Percentiles rank a stretch among this genome's conserved stretches.
Evolutionary conservation across 805 yeast genomes (phyloP).

Genomic region (Starmerella apis): DNA sequence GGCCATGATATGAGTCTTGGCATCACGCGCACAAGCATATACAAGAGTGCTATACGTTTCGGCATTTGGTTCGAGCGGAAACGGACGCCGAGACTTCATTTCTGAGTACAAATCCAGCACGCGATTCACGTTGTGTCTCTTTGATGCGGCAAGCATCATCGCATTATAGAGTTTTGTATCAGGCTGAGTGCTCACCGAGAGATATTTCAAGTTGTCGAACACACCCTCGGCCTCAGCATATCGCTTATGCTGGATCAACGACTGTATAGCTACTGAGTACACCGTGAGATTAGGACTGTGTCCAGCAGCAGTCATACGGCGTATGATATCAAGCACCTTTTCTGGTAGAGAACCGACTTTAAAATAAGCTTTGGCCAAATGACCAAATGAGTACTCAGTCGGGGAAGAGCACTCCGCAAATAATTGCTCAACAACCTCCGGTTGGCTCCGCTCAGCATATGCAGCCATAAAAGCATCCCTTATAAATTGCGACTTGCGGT

Average conservation of each 20-base stretch:
- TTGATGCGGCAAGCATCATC: slow-evolving; percentile 56
- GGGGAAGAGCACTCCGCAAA: slow-evolving; percentile 23
- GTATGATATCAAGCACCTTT: slow-evolving; percentile 20
- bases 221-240: slow-evolving; percentile 55
- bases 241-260: slow-evolving; percentile 44
- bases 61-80: slow-evolving; percentile 35
- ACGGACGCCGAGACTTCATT: slow-evolving; percentile 36
- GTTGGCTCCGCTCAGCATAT: slow-evolving; percentile 28
- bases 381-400: slow-evolving; percentile 28
- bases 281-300: slow-evolving; percentile 30
- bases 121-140: slow-evolving; percentile 53
- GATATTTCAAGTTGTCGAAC: slow-evolving; percentile 78
- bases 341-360: slow-evolving; percentile 25
- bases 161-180: slow-evolving; percentile 57
- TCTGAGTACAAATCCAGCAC: slow-evolving; percentile 71
- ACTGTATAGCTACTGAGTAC: slow-evolving; percentile 49
- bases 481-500: slow-evolving; percentile 15
- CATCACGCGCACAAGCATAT: slow-evolving; percentile 52
- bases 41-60: slow-evolving; percentile 49
- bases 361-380: slow-evolving; percentile 29
- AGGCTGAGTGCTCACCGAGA: slow-evolving; percentile 57
- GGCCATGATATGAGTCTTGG: slow-evolving; percentile 43
- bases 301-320: slow-evolving; percentile 24
- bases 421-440: slow-evolving; percentile 25
- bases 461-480: slow-evolving; percentile 29